Base-by-base conservation (phyloP, 106 monocot genomes). In the Phalaenopsis equestris region DNA sequence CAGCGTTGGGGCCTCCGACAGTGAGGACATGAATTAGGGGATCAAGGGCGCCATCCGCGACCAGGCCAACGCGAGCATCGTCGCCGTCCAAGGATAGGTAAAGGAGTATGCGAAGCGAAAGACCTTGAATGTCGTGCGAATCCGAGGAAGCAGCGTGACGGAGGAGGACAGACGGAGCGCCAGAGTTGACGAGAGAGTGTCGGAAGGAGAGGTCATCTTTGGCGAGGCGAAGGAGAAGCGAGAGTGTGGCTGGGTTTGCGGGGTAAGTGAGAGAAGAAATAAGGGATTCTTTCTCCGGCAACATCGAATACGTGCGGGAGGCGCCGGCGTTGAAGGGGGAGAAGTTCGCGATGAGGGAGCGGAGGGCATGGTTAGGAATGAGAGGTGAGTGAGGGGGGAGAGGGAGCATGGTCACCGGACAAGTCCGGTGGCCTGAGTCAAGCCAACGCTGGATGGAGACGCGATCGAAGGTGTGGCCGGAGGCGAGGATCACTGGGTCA, bases 381-480 rank as follows among this genome's bases (percentile, higher is more conserved):
- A 90, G 85, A 39, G 88, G 65, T 9, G 84, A 81, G 36, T 78
- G 80, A 17, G 77, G 78, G 0, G 87, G 85, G 12, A 92, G 85
- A 41, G 84, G 89, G 49, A 92, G 87, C 56, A 87, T 89, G 67
- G 89, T 87, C 5, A 92, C 80, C 3, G 92, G 92, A 77, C 92
- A 92, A 37, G 87, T 89, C 21, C 82, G 87, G 77, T 89, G 82
- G 57, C 92, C 92, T 80, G 86, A 84, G 58, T 89, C 87, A 42
- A 92, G 56, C 92, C 92, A 92, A 3, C 83, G 83, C 75, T 89
- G 89, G 84, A 92, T 92, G 45, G 92, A 92, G 45, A 84, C 4
- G 3, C 92, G 85, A 70, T 92, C 92, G 83, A 87, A 92, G 37
- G 92, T 92, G 82, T 92, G 92, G 12, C 92, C 92, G 74, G 92